Conservation (phyloP, 345 rosid species). For the Salix viminalis region DNA sequence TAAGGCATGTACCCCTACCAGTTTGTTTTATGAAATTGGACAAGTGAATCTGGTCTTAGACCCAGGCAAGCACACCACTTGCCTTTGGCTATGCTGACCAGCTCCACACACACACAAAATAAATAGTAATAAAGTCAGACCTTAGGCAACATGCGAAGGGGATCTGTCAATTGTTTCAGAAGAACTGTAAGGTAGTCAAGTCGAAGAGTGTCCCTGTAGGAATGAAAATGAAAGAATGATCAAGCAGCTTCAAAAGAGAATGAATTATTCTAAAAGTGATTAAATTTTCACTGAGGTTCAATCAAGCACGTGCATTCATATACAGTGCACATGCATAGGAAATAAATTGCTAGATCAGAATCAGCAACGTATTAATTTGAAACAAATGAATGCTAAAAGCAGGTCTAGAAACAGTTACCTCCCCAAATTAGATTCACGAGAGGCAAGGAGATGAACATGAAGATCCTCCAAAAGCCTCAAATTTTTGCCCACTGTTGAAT, state of each 20-base stretch:
- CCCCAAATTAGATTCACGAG: slow-evolving; percentile 73
- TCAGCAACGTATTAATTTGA: not conserved
- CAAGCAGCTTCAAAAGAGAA: slow-evolving; percentile 8
- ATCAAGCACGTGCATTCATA: not conserved
- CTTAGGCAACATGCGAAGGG: slow-evolving; percentile 77
- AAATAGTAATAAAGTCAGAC: slow-evolving; percentile 28
- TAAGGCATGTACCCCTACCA: not conserved
- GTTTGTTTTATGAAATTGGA: not conserved
- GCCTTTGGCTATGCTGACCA: not conserved
- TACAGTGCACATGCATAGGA: too few species aligned
- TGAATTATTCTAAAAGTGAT: not conserved
- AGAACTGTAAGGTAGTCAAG: slow-evolving; percentile 68
- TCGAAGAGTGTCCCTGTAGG: slow-evolving; percentile 67
- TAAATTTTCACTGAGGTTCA: not conserved
- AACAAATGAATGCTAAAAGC: not conserved
- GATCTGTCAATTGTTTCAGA: slow-evolving; percentile 66
- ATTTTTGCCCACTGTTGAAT: slow-evolving; percentile 78
- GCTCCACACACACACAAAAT: not conserved
- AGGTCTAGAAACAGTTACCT: slow-evolving; percentile 42
- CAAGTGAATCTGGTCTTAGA: not conserved
- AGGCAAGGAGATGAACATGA: slow-evolving; percentile 91
- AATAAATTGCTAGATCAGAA: too few species aligned
- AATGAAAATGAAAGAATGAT: slow-evolving; percentile 12
- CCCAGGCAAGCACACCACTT: not conserved
- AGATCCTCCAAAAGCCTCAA: slow-evolving; percentile 84